Percentiles rank a stretch among this genome's conserved stretches.
phyloP scores from a whole-genome alignment of 345 rosid genomes.

The Pugionium dolabratum region DNA sequence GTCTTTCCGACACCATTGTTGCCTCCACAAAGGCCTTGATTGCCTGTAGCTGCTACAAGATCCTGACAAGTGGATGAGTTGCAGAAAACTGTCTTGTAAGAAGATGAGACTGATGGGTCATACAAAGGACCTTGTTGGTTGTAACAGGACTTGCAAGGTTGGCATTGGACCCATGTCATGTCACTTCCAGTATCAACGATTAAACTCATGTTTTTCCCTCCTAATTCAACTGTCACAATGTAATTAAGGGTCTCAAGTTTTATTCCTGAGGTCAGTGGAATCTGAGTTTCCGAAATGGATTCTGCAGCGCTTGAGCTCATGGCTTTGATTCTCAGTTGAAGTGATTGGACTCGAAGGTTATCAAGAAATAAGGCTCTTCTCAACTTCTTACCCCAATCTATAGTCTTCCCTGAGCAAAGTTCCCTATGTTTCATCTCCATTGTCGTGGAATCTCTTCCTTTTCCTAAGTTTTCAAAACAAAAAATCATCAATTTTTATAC shows the following conservation, averaged over 20 bases:
- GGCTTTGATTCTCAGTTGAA: constrained; percentile 56
- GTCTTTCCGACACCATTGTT: constrained; percentile 30
- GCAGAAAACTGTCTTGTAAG: constrained; percentile 58
- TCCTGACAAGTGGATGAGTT: constrained; percentile 70
- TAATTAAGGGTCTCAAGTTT: constrained; percentile 70
- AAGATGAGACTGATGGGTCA: constrained; percentile 61
- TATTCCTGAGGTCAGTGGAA: constrained; percentile 69
- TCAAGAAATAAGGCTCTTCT: constrained; percentile 58
- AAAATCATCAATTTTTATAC: neutral
- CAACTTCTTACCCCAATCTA: constrained; percentile 60
- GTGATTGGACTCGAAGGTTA: constrained; percentile 48
- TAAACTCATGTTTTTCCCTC: constrained; percentile 57
- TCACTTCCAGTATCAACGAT: constrained; percentile 95
- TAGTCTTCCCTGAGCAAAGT: constrained; percentile 50
- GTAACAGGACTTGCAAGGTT: constrained; percentile 74
- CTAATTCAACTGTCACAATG: constrained; percentile 63
- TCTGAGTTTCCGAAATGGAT: constrained; percentile 37
- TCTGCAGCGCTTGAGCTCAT: constrained; percentile 30
- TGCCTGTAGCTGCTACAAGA: constrained; percentile 55
- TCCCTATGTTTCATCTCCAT: constrained; percentile 75
- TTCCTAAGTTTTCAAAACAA: constrained; percentile 42
- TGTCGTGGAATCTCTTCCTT: constrained; percentile 54
- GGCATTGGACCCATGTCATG: constrained; percentile 94
- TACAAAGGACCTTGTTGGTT: constrained; percentile 73
- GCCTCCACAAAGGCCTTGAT: constrained; percentile 50